Percentiles rank a stretch among this genome's conserved stretches.
phyloP scores from a whole-genome alignment of 2,329 filamentous ascomycete genomes.

The Phyllosticta paracitricarpa region DNA sequence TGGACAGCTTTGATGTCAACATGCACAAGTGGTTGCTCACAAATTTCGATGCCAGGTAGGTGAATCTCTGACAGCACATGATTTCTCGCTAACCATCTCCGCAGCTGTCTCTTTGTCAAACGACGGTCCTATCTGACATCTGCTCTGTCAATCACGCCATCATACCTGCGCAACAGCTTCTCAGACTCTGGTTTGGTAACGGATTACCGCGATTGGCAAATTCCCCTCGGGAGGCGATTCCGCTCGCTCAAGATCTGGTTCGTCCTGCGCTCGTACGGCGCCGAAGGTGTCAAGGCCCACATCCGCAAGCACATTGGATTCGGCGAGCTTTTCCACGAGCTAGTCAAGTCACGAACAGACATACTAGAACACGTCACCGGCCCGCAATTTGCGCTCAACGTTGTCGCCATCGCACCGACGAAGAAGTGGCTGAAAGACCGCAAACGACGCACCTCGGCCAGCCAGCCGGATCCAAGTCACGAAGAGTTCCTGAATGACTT shows the following conservation, averaged over 20 bases:
- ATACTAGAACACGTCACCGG: constrained; percentile 66
- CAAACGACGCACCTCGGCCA: constrained; percentile 12
- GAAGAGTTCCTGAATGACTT: constrained; percentile 26
- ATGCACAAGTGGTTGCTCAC: constrained; percentile 97
- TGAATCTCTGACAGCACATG: background rate
- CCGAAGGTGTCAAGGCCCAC: constrained; percentile 64
- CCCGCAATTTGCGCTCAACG: constrained; percentile 72
- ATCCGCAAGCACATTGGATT: constrained; percentile 58
- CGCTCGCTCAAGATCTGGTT: constrained; percentile 92
- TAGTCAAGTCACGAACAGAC: constrained; percentile 51
- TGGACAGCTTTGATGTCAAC: constrained; percentile 90
- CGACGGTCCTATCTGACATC: constrained; percentile 66
- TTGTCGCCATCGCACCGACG: constrained; percentile 54
- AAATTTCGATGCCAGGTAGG: constrained; percentile 66
- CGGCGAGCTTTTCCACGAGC: constrained; percentile 58
- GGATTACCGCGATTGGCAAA: constrained; percentile 96
- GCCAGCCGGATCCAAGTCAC: constrained; percentile 19
- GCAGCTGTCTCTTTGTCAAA: constrained; percentile 68
- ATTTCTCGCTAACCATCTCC: background rate
- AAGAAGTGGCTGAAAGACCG: constrained; percentile 10
- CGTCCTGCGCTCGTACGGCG: constrained; percentile 72
- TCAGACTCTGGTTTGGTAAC: constrained; percentile 77
- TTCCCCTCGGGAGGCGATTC: constrained; percentile 83
- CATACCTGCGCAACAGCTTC: constrained; percentile 74
- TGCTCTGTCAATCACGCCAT: constrained; percentile 67